Base-by-base conservation (phyloP, 495 filamentous ascomycete genomes). In the Copromyces sp. region DNA sequence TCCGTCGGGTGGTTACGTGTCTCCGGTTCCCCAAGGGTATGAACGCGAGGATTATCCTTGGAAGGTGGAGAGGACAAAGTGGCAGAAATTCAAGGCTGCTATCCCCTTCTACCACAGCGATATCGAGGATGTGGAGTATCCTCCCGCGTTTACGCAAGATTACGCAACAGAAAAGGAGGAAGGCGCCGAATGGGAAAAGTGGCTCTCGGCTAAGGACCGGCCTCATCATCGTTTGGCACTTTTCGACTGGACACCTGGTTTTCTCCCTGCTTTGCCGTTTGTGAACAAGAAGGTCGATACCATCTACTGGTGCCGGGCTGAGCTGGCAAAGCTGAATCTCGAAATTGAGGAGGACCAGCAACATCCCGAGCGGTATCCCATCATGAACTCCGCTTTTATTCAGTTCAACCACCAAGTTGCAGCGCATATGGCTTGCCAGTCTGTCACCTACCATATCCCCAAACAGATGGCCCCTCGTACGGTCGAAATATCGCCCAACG, bases 351-450 rank as follows among this genome's bases (percentile, higher is more conserved):
- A 91, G 40, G 96, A 98, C 76, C 96, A 99, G 77, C 84, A 90
- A 75, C 86, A 94, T 40, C 92, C 92, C 0, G 95, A 98, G 75
- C 89, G 89, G 39, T 99, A 92, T 73, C 96, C 95, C 3, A 83
- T 95, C 70, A 97, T 99, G 95, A 98, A 94, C 77, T 97, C 96
- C 14, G 95, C 95, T 16, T 99, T 99, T 77, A 94, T 99, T 71
- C 95, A 99, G 80, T 99, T 99, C 86, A 97, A 98, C 76, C 92
- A 97, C 77, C 95, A 99, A 81, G 93, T 97, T 6, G 94, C 94
- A 9, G 95, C 95, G 3, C 95, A 99, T 77, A 98, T 99, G 95
- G 95, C 95, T 72, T 97, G 93, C 80, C 95, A 99, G 81, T 87
- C 93, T 35, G 89, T 97, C 74, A 94, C 89, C 59, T 95, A 98